Conservation (phyloP, 2,329 filamentous ascomycete species). For the Botrytis paeoniae region DNA sequence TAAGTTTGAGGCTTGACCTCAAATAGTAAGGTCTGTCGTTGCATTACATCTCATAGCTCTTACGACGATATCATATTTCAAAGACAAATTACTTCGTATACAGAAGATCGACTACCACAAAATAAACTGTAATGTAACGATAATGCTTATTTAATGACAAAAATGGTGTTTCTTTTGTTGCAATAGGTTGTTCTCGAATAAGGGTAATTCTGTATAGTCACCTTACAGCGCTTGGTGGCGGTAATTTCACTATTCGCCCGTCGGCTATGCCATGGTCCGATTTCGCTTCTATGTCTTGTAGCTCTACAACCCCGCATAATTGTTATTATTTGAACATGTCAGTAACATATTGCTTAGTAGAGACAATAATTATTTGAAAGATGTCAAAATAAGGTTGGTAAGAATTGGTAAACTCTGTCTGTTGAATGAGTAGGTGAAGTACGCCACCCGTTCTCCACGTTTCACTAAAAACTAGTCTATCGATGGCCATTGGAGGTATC, state of each 20-base stretch:
- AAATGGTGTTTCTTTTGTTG: not conserved
- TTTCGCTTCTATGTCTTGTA: not conserved
- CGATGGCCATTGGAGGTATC: not conserved
- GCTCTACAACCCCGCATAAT: not conserved
- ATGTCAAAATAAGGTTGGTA: not conserved
- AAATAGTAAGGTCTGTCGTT: too few species aligned
- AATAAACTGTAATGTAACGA: not conserved
- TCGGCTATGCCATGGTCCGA: not conserved
- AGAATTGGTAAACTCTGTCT: not conserved
- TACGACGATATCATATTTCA: too few species aligned
- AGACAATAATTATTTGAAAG: not conserved
- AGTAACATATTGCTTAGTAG: too few species aligned
- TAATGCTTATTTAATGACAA: not conserved
- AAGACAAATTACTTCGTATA: too few species aligned
- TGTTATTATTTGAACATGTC: not conserved
- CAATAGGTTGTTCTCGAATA: not conserved
- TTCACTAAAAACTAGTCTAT: not conserved
- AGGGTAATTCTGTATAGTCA: not conserved
- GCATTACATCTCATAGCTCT: too few species aligned
- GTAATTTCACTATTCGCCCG: not conserved
- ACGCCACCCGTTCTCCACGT: not conserved
- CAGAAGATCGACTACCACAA: too few species aligned
- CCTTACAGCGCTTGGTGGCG: too few species aligned
- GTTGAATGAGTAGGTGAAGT: not conserved
- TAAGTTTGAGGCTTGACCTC: too few species aligned